These are phyloP conservation scores for Trichoderma lentiforme DNA, from an alignment of 2,329 filamentous ascomycete genomes.

Conservation along the genomic window DNA sequence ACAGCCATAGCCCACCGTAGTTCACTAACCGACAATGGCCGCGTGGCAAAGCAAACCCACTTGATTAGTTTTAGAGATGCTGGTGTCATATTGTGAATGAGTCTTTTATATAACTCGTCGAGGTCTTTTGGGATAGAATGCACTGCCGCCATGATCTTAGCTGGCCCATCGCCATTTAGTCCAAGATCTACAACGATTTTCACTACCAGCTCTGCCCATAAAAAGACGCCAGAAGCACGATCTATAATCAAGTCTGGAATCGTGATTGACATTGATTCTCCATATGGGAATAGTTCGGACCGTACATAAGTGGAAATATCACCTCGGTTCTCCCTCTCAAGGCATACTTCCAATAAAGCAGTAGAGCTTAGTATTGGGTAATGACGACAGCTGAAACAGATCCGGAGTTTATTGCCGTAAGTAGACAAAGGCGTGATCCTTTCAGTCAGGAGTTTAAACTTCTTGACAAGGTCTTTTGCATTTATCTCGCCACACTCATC, in stretches of 20 bases:
- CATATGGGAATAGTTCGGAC: neutral
- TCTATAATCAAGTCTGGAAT: constrained; percentile 22
- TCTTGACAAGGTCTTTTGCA: constrained; percentile 22
- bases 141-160: constrained; percentile 25
- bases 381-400: constrained; percentile 35
- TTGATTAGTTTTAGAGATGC: constrained; percentile 28
- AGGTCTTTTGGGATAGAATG: constrained; percentile 24
- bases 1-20: constrained; percentile 33
- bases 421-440: neutral
- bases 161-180: neutral
- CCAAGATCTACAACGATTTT: constrained; percentile 13
- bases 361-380: constrained; percentile 27
- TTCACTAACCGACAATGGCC: constrained; percentile 28
- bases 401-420: constrained; percentile 14
- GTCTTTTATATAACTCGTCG: constrained; percentile 25
- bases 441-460: constrained; percentile 20
- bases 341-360: constrained; percentile 25
- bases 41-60: constrained; percentile 33
- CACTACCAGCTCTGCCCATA: constrained; percentile 36
- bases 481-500: constrained; percentile 32
- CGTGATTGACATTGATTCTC: neutral
- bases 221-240: constrained; percentile 33
- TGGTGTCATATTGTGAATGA: constrained; percentile 23
- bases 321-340: constrained; percentile 30
- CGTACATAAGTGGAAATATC: constrained; percentile 33